Evolutionary conservation across 2,329 filamentous ascomycete species (phyloP).

Genomic region (Fusarium xyrophilum): DNA sequence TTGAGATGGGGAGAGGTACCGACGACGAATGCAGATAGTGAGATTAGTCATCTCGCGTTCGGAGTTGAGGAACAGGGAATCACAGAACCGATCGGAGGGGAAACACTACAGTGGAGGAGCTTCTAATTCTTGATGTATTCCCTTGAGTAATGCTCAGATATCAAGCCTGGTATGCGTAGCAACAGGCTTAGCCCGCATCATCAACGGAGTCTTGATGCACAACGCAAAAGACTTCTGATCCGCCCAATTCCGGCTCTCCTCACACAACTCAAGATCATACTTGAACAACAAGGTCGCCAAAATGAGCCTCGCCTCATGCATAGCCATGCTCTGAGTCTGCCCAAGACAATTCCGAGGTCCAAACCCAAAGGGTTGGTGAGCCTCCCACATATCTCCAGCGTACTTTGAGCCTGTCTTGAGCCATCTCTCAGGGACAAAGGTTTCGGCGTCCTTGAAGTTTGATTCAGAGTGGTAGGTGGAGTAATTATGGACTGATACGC

Average conservation of each 20-base stretch:
- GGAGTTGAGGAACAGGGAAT: neutral
- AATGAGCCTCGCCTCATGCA: constrained; percentile 22
- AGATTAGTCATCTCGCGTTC: neutral
- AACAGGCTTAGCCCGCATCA: neutral
- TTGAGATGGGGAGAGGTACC: neutral
- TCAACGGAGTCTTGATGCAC: constrained; percentile 13
- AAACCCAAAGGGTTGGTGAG: constrained; percentile 5
- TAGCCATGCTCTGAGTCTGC: constrained; percentile 1
- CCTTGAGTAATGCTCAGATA: neutral
- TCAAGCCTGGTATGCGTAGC: neutral
- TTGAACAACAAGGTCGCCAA: neutral
- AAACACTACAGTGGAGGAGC: neutral
- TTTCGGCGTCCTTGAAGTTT: constrained; percentile 3
- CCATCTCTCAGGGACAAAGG: neutral
- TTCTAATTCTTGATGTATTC: neutral
- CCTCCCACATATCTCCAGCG: neutral
- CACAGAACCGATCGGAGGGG: fast-evolving
- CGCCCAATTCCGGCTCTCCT: neutral
- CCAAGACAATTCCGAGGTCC: constrained; percentile 13
- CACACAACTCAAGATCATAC: constrained; percentile 6
- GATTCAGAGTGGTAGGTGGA: constrained; percentile 8
- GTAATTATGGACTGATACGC: constrained; percentile 11
- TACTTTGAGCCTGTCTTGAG: constrained; percentile 6
- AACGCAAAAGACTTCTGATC: constrained; percentile 6
- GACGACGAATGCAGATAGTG: fast-evolving